phyloP scores from a whole-genome alignment of 1,284 basidiomycete genomes.

The Cryptococcus sp. region DNA sequence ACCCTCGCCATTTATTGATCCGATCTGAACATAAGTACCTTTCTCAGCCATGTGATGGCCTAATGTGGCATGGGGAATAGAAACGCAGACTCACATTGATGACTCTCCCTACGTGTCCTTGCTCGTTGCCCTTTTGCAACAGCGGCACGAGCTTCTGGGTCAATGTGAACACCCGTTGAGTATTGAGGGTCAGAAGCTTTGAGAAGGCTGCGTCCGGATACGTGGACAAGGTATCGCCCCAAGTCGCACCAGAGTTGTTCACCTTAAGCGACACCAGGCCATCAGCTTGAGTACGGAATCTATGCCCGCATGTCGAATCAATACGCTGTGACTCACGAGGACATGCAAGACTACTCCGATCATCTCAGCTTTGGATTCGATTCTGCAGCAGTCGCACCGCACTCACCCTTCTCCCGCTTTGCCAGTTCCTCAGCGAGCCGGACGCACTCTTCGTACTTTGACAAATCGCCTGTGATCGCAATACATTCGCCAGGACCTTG shows the following conservation, averaged over 20 bases:
- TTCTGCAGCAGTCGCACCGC: not conserved
- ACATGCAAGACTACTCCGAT: slow-evolving; percentile 57
- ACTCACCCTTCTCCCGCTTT: slow-evolving; percentile 57
- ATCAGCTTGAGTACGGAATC: not conserved
- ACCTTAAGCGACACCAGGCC: slow-evolving; percentile 41
- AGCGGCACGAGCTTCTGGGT: slow-evolving; percentile 68
- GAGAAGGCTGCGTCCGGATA: slow-evolving; percentile 57
- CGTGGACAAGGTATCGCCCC: slow-evolving; percentile 62
- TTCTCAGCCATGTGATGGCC: not conserved
- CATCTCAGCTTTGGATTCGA: not conserved
- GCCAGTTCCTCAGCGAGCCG: slow-evolving; percentile 60
- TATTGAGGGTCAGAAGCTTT: slow-evolving; percentile 63
- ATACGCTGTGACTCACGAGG: slow-evolving; percentile 46
- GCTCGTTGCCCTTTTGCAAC: slow-evolving; percentile 59
- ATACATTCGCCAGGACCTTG: slow-evolving; percentile 63
- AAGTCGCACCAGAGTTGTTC: slow-evolving; percentile 69
- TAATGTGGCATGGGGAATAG: too few species aligned
- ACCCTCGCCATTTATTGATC: slow-evolving; percentile 62
- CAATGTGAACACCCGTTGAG: slow-evolving; percentile 69
- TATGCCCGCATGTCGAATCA: not conserved
- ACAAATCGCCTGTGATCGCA: slow-evolving; percentile 64
- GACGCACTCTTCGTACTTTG: slow-evolving; percentile 62
- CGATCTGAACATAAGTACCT: slow-evolving; percentile 57
- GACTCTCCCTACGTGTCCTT: slow-evolving; percentile 57
- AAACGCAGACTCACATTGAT: slow-evolving; percentile 59